Evolutionary conservation across 768 basidiomycete species (phyloP).

Genomic region (Pisolithus sp.): DNA sequence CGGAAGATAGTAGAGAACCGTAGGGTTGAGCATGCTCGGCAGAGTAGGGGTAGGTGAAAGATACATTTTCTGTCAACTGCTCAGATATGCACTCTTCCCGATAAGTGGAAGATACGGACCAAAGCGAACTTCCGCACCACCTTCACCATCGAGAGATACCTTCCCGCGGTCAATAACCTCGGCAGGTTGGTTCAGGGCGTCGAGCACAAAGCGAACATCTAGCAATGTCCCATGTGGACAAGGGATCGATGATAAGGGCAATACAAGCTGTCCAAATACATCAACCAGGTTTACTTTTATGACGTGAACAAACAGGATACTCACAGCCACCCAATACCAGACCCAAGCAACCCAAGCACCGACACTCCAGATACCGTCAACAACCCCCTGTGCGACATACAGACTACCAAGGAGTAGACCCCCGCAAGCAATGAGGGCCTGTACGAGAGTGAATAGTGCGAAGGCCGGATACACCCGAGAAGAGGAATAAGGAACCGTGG

Average conservation of each 20-base stretch:
- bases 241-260: conserved; percentile 28
- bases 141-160: conserved; percentile 65
- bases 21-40: conserved; percentile 48
- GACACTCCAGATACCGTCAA: conserved; percentile 22
- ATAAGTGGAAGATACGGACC: conserved; percentile 26
- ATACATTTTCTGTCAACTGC: conserved; percentile 60
- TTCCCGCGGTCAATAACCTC: conserved; percentile 79
- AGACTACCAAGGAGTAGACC: conserved; percentile 69
- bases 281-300: not conserved
- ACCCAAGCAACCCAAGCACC: conserved; percentile 25
- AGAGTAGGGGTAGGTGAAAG: conserved; percentile 60
- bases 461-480: conserved; percentile 6
- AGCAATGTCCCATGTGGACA: conserved; percentile 71
- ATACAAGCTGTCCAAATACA: conserved; percentile 6
- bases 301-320: not conserved
- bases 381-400: conserved; percentile 23
- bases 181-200: conserved; percentile 72
- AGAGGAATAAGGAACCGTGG: conserved; percentile 1
- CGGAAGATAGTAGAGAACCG: conserved; percentile 53
- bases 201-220: conserved; percentile 72
- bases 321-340: conserved; percentile 22
- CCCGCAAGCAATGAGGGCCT: conserved; percentile 75
- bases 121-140: conserved; percentile 81
- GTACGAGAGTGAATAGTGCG: conserved; percentile 34
- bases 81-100: no score